phyloP scores from a whole-genome alignment of 768 basidiomycete species.

The Filobasidium floriforme region DNA sequence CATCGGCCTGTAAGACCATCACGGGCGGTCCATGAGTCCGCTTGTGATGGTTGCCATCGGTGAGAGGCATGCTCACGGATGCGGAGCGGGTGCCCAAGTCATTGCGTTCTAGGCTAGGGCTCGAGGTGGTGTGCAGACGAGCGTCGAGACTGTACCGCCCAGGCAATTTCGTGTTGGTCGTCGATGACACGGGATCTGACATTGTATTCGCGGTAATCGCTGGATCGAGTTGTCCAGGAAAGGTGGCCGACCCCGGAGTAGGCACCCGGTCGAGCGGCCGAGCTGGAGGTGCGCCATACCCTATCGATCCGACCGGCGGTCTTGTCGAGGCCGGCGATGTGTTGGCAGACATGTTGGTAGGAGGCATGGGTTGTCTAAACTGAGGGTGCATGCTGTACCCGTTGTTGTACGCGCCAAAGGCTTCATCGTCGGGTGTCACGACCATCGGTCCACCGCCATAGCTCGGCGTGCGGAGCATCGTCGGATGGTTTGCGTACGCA shows the following conservation, averaged over 20 bases:
- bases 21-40: background rate
- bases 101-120: background rate
- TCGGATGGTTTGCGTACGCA: background rate
- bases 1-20: constrained; percentile 7
- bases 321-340: constrained; percentile 24
- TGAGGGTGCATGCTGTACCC: background rate
- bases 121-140: background rate
- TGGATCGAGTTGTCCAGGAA: constrained; percentile 11
- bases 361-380: background rate
- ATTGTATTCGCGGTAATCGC: too few relatives aligned
- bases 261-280: background rate
- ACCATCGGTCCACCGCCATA: constrained; percentile 22
- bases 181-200: constrained; percentile 4
- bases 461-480: constrained; percentile 15
- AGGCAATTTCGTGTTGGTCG: background rate
- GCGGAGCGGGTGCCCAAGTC: background rate
- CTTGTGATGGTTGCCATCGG: background rate
- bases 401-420: background rate
- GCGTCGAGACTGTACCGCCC: constrained; percentile 6
- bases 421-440: constrained; percentile 8
- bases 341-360: constrained; percentile 17
- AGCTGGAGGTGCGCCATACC: background rate
- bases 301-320: constrained; percentile 9
- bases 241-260: background rate
- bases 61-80: constrained; percentile 2